These are phyloP conservation scores for Arthroderma sp. DNA, from an alignment of 2,329 filamentous ascomycete genomes.

Conservation along the genomic window DNA sequence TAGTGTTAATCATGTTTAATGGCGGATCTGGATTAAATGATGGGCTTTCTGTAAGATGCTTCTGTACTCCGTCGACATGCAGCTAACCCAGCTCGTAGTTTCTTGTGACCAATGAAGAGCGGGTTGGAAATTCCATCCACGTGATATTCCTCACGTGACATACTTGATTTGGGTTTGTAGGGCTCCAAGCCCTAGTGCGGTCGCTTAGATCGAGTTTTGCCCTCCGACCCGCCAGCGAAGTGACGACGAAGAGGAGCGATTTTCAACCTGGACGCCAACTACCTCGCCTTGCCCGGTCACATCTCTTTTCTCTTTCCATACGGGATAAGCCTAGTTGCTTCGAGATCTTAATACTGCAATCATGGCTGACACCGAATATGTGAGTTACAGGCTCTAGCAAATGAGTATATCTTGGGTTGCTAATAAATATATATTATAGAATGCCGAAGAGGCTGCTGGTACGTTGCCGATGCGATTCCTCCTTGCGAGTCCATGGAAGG, in stretches of 20 bases:
- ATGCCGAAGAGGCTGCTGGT: conserved; percentile 90
- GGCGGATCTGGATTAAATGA: too few relatives aligned
- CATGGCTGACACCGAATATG: conserved; percentile 85
- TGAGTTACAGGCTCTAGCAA: conserved; percentile 38
- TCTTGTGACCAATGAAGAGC: too few relatives aligned
- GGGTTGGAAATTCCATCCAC: too few relatives aligned
- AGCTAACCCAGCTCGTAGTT: too few relatives aligned
- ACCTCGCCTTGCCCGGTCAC: conserved; percentile 19
- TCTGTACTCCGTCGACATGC: too few relatives aligned
- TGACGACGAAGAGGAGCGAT: too few relatives aligned
- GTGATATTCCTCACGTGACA: too few relatives aligned
- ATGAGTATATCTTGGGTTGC: conserved; percentile 7
- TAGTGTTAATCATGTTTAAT: too few relatives aligned
- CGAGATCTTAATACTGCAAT: conserved; percentile 40
- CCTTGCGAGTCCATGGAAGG: neutral
- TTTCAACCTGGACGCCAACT: too few relatives aligned
- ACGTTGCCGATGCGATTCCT: conserved; percentile 25
- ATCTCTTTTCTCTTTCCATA: conserved; percentile 33
- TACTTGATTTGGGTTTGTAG: conserved; percentile 13
- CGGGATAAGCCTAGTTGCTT: conserved; percentile 30
- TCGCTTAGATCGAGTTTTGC: conserved; percentile 31
- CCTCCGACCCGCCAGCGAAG: conserved; percentile 14
- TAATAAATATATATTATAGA: conserved; percentile 42
- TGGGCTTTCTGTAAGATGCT: too few relatives aligned
- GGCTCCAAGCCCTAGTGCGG: conserved; percentile 24